phyloP scores from a whole-genome alignment of 805 yeast genomes.

The Candida cerambycidarum region DNA sequence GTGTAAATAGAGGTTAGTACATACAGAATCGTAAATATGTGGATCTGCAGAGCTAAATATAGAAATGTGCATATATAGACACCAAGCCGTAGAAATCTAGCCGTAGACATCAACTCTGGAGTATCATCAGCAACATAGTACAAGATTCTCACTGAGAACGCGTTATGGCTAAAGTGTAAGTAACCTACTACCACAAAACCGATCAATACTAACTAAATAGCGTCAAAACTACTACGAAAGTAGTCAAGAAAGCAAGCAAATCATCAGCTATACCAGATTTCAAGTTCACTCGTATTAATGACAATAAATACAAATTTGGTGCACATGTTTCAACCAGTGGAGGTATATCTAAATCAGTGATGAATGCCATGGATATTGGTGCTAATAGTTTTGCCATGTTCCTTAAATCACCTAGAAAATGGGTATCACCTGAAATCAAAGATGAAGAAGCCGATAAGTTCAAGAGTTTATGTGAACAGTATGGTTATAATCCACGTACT shows the following conservation, averaged over 20 bases:
- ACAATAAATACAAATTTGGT: slow-evolving; percentile 62
- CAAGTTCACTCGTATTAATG: slow-evolving; percentile 18
- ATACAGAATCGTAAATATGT: too few species aligned
- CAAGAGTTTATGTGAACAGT: slow-evolving; percentile 56
- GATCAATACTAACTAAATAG: slow-evolving; percentile 6
- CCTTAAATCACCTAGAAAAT: slow-evolving; percentile 83
- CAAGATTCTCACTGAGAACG: background rate
- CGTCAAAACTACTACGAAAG: slow-evolving; percentile 5
- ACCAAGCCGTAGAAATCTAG: too few species aligned
- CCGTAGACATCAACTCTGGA: too few species aligned
- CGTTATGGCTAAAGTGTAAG: slow-evolving; percentile 9
- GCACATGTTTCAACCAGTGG: slow-evolving; percentile 88
- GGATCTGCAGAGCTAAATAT: too few species aligned
- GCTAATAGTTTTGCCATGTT: slow-evolving; percentile 89
- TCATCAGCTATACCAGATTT: slow-evolving; percentile 13
- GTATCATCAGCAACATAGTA: too few species aligned
- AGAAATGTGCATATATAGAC: too few species aligned
- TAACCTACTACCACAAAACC: background rate
- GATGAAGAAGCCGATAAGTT: slow-evolving; percentile 69
- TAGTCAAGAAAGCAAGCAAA: slow-evolving; percentile 8
- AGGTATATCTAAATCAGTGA: slow-evolving; percentile 71
- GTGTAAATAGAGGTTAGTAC: too few species aligned
- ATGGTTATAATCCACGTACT: slow-evolving; percentile 68
- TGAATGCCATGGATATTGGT: slow-evolving; percentile 48
- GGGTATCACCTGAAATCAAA: slow-evolving; percentile 81